Base-by-base conservation (phyloP, 2,329 filamentous ascomycete species). In the Epicoccum nigrum region DNA sequence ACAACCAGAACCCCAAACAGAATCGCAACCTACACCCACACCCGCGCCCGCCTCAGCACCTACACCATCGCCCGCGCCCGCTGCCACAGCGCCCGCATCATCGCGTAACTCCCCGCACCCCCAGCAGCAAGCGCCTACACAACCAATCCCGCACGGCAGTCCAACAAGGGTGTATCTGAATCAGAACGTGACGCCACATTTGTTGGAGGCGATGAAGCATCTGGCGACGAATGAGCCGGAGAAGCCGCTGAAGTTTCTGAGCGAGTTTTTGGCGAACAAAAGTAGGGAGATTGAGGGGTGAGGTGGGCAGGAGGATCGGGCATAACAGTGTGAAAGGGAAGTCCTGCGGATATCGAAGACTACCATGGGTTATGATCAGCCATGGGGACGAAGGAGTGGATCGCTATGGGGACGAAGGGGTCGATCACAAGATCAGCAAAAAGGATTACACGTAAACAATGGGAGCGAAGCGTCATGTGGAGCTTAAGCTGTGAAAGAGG, bases 131-230 rank as follows among this genome's bases (percentile, higher is more conserved):
- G 63, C 63, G 21, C 71, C 71, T 2, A 59, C 64, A 13, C 64
- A 71, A 19, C 65, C 78, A 16, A 75, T 75, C 31, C 70, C 76
- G 16, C 78, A 81, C 55, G 79, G 79, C 6, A 75, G 74, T 19
- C 75, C 77, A 1, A 79, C 77, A 20, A 65, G 79, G 9, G 74
- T 79, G 38, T 81, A 79, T 58, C 59, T 81, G 56, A 81, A 81
- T 54, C 69, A 74, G 60, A 69, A 79, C 58, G 71, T 81, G 27
- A 81, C 78, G 34, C 79, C 78, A 45, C 73, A 80, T 65, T 58
- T 81, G 62, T 64, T 81, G 33, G 79, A 81, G 62, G 79, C 75
- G 5, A 80, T 81, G 77, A 81, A 81, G 68, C 75, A 77, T 64
- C 54, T 81, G 38, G 78, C 74, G 15, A 73, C 74, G n/a, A 66